Base-by-base conservation (phyloP, 208 protist genomes). In the Crithidia thermophila region DNA sequence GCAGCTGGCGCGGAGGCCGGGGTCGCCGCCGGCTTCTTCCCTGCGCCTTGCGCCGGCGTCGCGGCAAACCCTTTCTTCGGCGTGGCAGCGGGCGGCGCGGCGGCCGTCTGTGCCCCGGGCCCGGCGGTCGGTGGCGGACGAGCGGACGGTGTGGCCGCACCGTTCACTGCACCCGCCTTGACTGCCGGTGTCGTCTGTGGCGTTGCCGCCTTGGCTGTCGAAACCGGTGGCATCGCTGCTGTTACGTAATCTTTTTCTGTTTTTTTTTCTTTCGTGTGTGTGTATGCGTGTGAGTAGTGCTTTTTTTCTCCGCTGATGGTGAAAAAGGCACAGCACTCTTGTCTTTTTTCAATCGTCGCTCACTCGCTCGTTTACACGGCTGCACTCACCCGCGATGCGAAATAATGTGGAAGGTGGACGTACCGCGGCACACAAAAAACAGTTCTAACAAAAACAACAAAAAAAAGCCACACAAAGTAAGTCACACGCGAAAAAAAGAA, bases 181-280 rank as follows among this genome's bases (percentile, higher is more conserved):
- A 28, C 9, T 30, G 21, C 28, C 16, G 20, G 14, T n/a, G 49
- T 31, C 30, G 57, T 37, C 43, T 53, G 58, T 28, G 58, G 58
- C 2, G 58, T 53, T 1, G 58, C 42, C 40, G 58, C 43, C 58
- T 64, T 64, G 3, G 39, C 21, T 31, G 45, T 33, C 3, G 58
- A 13, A 30, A 31, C 30, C 0, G 58, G 21, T 31, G 58, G 45
- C 58, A 64, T 64, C 0, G 3, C 13, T 8, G 2, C 4, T 39
- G 18, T 5, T 8, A 21, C 4, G 16, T 56, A 27, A n/a, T 27
- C 16, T 30, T 2, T 39, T 39, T 11, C 52, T 46, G 16, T 46
- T n/a, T n/a, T 46, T 46, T 20, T 46, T n/a, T 46, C 18, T 46
- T 20, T 9, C 40, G 13, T 46, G 40, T 46, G 40, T 46, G 40